Conservation (phyloP, 208 protist genomes). For the Leishmania braziliensis region DNA sequence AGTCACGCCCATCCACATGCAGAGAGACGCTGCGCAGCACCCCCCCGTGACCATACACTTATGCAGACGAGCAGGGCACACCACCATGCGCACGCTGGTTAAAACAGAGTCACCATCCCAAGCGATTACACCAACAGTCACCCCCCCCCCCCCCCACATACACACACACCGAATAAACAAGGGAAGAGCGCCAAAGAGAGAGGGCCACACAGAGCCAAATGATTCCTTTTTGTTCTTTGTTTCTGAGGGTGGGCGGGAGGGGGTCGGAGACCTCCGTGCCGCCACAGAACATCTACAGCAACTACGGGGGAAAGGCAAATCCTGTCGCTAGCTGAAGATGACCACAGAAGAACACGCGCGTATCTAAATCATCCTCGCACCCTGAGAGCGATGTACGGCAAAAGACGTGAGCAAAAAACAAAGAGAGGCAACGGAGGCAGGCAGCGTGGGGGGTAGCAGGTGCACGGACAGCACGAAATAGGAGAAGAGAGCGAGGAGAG, state of each 20-base stretch:
- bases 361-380: background rate
- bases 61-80: background rate
- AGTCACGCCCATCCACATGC: background rate
- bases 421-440: background rate
- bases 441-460: background rate
- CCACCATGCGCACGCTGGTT: background rate
- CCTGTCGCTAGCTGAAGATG: background rate
- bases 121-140: background rate
- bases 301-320: background rate
- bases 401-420: background rate
- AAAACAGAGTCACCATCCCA: background rate
- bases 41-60: background rate
- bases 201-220: background rate
- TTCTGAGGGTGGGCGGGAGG: background rate
- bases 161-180: background rate
- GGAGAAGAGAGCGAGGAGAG: background rate
- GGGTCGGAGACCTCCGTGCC: background rate
- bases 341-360: too few species aligned
- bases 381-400: background rate
- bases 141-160: too few species aligned
- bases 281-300: background rate
- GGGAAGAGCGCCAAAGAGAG: background rate
- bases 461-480: background rate
- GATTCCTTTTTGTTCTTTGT: background rate
- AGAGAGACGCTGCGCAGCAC: background rate